Evolutionary conservation across 2,329 filamentous ascomycete genomes (phyloP), one percentile per base, ranked within the genome.

Genomic region (Pestalotiopsis sp.): DNA sequence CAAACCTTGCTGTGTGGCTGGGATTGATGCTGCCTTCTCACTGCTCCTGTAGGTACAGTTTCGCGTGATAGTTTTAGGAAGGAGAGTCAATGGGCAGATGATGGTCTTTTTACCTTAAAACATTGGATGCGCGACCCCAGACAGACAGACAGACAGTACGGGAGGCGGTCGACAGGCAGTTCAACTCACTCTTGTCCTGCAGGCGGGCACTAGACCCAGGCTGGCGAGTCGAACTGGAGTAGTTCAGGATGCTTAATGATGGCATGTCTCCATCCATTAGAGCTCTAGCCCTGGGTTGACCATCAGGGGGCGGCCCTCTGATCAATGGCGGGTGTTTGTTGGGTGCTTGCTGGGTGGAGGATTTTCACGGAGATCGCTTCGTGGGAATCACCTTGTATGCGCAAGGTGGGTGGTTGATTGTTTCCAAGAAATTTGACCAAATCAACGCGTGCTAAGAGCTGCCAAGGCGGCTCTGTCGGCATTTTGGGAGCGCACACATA

Each of bases 61-160:
- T n/a, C 45, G 59, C 11, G 17, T 59, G 27, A 14, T 62, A 62
- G 59, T 62, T 62, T 62, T 62, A 62, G 59, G 59, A 62, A 62
- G 59, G 59, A 62, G 59, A 62, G 27, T 36, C 20, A 62, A 14
- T 17, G 27, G 27, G 12, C 45, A 20, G 20, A n/a, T 5, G 45
- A 20, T 52, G 12, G 6, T 20, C 45, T 52, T 52, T 52, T 52
- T 52, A 52, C 45, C 45, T 52, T 52, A 36, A 36, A 36, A 36
- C 31, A 36, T 36, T 36, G 7, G 31, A 36, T 36, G 31, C 31
- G 31, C 31, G 31, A 36, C 31, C 31, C 31, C 31, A 36, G 27
- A 31, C 27, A 31, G 27, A 31, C 27, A 31, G 31, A 36, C 6
- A 36, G 31, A 36, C 7, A 9, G 31, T 7, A 9, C 2, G 6